Percentiles rank a stretch among this genome's conserved stretches.
phyloP scores from a whole-genome alignment of 164 flowering plant species.

The Nymphaea colorata region DNA sequence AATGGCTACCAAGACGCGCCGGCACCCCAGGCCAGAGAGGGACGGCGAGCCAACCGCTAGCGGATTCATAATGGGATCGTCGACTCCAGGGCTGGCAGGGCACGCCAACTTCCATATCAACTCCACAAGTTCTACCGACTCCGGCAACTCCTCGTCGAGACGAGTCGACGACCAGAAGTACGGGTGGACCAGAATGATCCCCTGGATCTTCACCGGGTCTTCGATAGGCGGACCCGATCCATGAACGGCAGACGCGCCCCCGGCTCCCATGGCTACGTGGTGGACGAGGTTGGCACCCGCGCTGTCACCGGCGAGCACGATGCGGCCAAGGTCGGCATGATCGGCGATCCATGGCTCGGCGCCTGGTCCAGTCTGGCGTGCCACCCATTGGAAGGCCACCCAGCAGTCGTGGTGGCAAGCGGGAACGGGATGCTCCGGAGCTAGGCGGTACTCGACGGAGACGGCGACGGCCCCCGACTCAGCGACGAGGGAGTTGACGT shows the following conservation, averaged over 20 bases:
- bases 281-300: neutral
- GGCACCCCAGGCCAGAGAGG: constrained; percentile 23
- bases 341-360: neutral
- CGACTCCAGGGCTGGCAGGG: constrained; percentile 29
- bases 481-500: constrained; percentile 19
- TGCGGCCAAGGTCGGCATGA: neutral
- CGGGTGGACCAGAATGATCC: constrained; percentile 13
- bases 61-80: constrained; percentile 56
- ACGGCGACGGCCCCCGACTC: constrained; percentile 20
- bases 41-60: constrained; percentile 25
- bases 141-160: constrained; percentile 2
- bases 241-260: neutral
- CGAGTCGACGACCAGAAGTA: constrained; percentile 10
- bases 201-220: constrained; percentile 3
- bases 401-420: constrained; percentile 42
- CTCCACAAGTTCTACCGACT: constrained; percentile 14
- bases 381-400: constrained; percentile 43
- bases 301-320: neutral
- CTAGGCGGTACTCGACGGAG: constrained; percentile 44
- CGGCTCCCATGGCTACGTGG: neutral
- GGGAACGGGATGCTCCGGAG: constrained; percentile 43
- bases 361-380: constrained; percentile 13
- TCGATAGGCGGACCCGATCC: neutral
- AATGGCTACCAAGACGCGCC: constrained; percentile 27
- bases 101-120: constrained; percentile 33